phyloP scores from a whole-genome alignment of 345 rosid genomes.

The Salix brachista region DNA sequence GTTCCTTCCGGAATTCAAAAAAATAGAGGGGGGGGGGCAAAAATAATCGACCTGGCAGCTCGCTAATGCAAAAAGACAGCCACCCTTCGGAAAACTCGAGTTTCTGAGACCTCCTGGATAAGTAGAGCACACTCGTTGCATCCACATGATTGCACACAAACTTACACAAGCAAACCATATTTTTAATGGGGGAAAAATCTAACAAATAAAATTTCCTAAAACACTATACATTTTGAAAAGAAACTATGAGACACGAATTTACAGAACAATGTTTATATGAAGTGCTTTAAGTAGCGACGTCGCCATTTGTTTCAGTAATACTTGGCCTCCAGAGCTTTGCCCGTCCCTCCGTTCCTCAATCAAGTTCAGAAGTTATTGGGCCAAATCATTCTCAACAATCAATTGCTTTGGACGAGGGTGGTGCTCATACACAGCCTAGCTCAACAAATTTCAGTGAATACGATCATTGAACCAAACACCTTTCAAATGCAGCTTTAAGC shows the following conservation, averaged over 20 bases:
- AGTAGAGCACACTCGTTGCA: not conserved
- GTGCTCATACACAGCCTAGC: conserved; percentile 95
- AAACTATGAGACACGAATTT: conserved; percentile 22
- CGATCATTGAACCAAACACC: not conserved
- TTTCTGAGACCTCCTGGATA: not conserved
- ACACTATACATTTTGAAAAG: conserved; percentile 15
- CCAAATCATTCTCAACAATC: conserved; percentile 92
- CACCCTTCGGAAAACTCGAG: not conserved
- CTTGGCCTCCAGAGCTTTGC: conserved; percentile 95
- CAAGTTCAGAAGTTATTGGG: conserved; percentile 72
- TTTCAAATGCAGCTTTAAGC: not conserved
- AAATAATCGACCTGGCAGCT: no score
- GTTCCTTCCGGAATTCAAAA: no score
- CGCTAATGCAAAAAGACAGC: not conserved
- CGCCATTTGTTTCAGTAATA: conserved; percentile 94
- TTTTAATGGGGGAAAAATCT: not conserved
- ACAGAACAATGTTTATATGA: conserved; percentile 83
- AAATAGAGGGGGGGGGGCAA: no score
- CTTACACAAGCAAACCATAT: not conserved
- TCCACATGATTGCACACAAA: not conserved
- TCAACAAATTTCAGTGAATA: not conserved
- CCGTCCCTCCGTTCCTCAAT: conserved; percentile 98
- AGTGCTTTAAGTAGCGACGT: conserved; percentile 94
- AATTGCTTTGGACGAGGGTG: conserved; percentile 95
- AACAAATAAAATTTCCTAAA: conserved; percentile 8